A percentile compares a stretch with the other conserved stretches of the same genome.
Evolutionary conservation across 495 filamentous ascomycete genomes (phyloP).

Genomic region (Talaromyces adpressus): DNA sequence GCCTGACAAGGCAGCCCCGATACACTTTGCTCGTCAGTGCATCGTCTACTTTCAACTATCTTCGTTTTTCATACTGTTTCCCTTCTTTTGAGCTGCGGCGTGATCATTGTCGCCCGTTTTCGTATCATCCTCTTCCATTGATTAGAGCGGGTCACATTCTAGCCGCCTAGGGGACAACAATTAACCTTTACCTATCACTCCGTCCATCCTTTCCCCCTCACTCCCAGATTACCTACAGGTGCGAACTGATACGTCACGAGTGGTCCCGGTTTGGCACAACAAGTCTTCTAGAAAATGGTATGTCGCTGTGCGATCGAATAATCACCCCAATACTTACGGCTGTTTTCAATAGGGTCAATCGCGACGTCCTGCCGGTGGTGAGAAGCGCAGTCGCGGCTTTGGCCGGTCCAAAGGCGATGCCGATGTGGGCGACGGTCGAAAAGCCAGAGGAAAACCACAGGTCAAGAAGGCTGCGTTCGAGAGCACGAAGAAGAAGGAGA

Average conservation of each 20-base stretch:
- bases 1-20: background rate
- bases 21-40: background rate
- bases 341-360: slow-evolving; percentile 31
- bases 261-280: slow-evolving; percentile 8
- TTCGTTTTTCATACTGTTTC: background rate
- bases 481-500: slow-evolving; percentile 96
- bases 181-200: background rate
- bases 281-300: slow-evolving; percentile 8
- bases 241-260: slow-evolving; percentile 23
- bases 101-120: background rate
- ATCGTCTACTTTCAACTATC: background rate
- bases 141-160: background rate
- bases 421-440: slow-evolving; percentile 39
- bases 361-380: slow-evolving; percentile 41
- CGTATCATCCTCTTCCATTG: background rate
- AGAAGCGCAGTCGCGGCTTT: slow-evolving; percentile 42
- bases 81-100: background rate
- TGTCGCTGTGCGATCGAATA: background rate
- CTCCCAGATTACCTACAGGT: background rate
- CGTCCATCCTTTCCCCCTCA: background rate
- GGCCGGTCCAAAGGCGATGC: slow-evolving; percentile 40
- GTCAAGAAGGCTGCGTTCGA: slow-evolving; percentile 96
- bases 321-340: background rate
- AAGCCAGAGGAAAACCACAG: slow-evolving; percentile 51
- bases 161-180: background rate